Percentiles rank a stretch among this genome's conserved stretches.
Conservation (phyloP, 2,329 filamentous ascomycete genomes). For the Chaetomium sp. region DNA sequence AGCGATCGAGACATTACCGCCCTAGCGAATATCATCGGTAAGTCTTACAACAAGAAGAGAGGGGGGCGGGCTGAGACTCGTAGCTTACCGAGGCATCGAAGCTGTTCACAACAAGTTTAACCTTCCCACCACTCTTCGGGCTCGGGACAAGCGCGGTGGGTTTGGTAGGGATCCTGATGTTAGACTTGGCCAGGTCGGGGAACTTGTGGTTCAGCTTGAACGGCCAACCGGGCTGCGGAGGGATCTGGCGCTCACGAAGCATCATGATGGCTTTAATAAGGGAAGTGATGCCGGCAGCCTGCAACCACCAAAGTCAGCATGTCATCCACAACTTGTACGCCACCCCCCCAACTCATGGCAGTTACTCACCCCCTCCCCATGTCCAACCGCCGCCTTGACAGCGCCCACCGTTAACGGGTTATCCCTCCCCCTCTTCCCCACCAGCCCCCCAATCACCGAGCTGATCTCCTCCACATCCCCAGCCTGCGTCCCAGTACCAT, state of each 20-base stretch:
- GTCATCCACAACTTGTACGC: neutral
- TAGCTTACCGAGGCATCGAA: slow-evolving; percentile 4
- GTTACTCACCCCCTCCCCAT: neutral
- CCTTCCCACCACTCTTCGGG: neutral
- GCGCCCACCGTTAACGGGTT: neutral
- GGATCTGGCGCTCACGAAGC: neutral
- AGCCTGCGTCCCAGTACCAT: slow-evolving; percentile 10
- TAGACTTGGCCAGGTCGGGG: neutral
- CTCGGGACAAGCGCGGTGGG: neutral
- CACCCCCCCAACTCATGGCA: neutral
- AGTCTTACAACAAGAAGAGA: neutral
- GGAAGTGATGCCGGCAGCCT: slow-evolving; percentile 6
- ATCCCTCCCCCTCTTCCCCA: neutral
- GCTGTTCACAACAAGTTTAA: slow-evolving; percentile 1
- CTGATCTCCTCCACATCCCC: slow-evolving; percentile 10
- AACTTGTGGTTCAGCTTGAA: slow-evolving; percentile 4
- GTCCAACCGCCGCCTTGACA: neutral
- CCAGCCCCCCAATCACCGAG: neutral
- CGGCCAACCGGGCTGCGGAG: neutral
- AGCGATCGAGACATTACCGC: slow-evolving; percentile 8
- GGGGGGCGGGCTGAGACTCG: neutral
- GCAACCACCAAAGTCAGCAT: neutral
- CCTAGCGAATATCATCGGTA: neutral
- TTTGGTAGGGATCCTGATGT: neutral
- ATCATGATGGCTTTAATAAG: slow-evolving; percentile 7